Percentiles rank a stretch among this genome's conserved stretches.
These are phyloP conservation scores for Gamsiella multidivaricata DNA, from an alignment of 192 early-diverging fungal genomes.

Conservation along the genomic window DNA sequence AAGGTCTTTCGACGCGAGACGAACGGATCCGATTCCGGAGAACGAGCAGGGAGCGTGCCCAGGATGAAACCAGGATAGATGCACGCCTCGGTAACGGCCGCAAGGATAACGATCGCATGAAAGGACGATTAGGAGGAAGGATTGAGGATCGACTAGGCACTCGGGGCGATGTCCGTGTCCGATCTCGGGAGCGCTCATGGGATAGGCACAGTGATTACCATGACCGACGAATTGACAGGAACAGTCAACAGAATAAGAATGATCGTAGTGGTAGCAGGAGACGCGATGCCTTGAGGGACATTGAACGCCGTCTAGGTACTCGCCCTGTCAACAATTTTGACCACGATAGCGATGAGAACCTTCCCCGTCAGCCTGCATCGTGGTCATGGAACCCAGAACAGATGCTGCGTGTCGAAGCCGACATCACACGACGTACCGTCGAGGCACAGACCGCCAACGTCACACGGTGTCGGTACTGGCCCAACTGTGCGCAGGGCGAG, in stretches of 20 bases:
- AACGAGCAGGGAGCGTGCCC: conserved; percentile 21
- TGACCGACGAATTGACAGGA: conserved; percentile 16
- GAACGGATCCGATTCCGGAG: conserved; percentile 36
- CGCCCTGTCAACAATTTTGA: conserved; percentile 1
- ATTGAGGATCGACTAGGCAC: conserved; percentile 30
- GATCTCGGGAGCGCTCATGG: conserved; percentile 32
- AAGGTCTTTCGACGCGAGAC: conserved; percentile 9
- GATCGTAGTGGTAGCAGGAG: conserved; percentile 4
- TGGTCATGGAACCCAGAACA: conserved; percentile 18
- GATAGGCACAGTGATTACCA: conserved; percentile 30
- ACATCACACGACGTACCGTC: background rate
- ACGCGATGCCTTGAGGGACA: conserved; percentile 14
- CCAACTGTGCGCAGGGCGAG: conserved; percentile 51
- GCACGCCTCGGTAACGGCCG: conserved; percentile 26
- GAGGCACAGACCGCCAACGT: conserved; percentile 1
- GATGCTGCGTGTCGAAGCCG: conserved; percentile 9
- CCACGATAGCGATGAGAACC: background rate
- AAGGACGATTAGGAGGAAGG: conserved; percentile 29
- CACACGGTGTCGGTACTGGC: conserved; percentile 55
- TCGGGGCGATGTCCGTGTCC: background rate
- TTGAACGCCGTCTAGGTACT: conserved; percentile 24
- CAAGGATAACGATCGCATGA: conserved; percentile 2
- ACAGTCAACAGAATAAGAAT: background rate
- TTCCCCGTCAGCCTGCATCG: conserved; percentile 26
- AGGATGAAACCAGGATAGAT: conserved; percentile 28